Percentiles rank a stretch among this genome's conserved stretches.
Conservation (phyloP, 2,329 filamentous ascomycete genomes). For the Pyrenophora seminiperda region DNA sequence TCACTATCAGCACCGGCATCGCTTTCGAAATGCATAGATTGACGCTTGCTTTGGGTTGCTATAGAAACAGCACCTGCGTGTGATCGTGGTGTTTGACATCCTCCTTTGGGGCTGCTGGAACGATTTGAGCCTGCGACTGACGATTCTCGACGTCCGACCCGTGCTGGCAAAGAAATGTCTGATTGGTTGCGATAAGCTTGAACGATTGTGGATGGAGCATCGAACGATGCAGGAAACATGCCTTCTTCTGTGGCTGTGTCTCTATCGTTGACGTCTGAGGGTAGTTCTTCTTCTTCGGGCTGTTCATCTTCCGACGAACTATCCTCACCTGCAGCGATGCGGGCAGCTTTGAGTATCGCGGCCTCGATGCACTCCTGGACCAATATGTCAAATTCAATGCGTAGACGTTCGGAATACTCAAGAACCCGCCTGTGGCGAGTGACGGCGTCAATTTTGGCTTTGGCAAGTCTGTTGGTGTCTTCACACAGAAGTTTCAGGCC, state of each 20-base stretch:
- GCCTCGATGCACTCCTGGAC: slow-evolving; percentile 96
- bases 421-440: slow-evolving; percentile 89
- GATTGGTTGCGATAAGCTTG: slow-evolving; percentile 61
- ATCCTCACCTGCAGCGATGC: slow-evolving; percentile 81
- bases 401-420: slow-evolving; percentile 94
- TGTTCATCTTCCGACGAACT: slow-evolving; percentile 70
- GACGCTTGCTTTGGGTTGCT: slow-evolving; percentile 69
- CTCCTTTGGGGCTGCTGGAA: slow-evolving; percentile 88
- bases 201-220: slow-evolving; percentile 61
- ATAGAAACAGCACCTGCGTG: slow-evolving; percentile 67
- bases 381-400: slow-evolving; percentile 87
- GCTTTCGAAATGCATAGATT: slow-evolving; percentile 80
- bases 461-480: slow-evolving; percentile 84
- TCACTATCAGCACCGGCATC: slow-evolving; percentile 86
- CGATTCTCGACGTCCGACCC: slow-evolving; percentile 58
- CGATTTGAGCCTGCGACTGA: slow-evolving; percentile 76
- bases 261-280: slow-evolving; percentile 50
- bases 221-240: slow-evolving; percentile 64
- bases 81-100: slow-evolving; percentile 81
- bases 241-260: slow-evolving; percentile 55
- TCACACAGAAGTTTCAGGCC: slow-evolving; percentile 85
- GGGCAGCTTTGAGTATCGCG: slow-evolving; percentile 85
- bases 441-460: slow-evolving; percentile 89
- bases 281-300: slow-evolving; percentile 54
- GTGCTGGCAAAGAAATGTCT: slow-evolving; percentile 54